A percentile compares a stretch with the other conserved stretches of the same genome.
These are phyloP conservation scores for Dryas octopetala DNA, from an alignment of 306 rosid species.

Conservation along the genomic window DNA sequence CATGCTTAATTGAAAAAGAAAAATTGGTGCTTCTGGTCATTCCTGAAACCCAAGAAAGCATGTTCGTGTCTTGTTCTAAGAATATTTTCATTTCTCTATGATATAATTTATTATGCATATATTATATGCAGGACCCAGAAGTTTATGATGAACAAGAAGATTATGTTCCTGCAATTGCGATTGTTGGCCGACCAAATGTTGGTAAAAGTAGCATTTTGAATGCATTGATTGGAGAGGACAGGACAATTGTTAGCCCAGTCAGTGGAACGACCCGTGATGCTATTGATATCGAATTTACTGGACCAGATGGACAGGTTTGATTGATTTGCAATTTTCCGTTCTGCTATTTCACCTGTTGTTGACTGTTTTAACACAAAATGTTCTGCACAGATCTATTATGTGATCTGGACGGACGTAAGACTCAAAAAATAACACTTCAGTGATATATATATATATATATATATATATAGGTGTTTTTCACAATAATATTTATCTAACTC, in stretches of 20 bases:
- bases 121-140: slow-evolving; percentile 43
- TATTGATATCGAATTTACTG: slow-evolving; percentile 87
- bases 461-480: too few species aligned
- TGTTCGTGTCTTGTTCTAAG: slow-evolving; percentile 1
- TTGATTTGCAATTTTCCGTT: slow-evolving; percentile 17
- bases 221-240: slow-evolving; percentile 91
- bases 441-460: too few species aligned
- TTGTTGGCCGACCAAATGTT: slow-evolving; percentile 99
- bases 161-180: slow-evolving; percentile 86
- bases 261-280: slow-evolving; percentile 99
- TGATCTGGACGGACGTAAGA: not conserved
- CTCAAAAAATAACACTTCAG: not conserved
- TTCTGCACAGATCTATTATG: not conserved
- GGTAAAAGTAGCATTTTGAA: slow-evolving; percentile 98
- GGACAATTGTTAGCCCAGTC: slow-evolving; percentile 97
- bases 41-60: not conserved
- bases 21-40: not conserved
- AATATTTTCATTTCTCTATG: slow-evolving; percentile 1
- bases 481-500: not conserved
- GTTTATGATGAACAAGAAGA: slow-evolving; percentile 56
- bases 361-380: not conserved
- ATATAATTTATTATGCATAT: slow-evolving; percentile 17
- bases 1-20: too few species aligned
- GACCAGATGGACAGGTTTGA: slow-evolving; percentile 90
- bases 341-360: not conserved